Evolutionary conservation across 2,329 filamentous ascomycete species (phyloP), one percentile per base, ranked within the genome.

Genomic region (Sclerotiophoma versabilis): DNA sequence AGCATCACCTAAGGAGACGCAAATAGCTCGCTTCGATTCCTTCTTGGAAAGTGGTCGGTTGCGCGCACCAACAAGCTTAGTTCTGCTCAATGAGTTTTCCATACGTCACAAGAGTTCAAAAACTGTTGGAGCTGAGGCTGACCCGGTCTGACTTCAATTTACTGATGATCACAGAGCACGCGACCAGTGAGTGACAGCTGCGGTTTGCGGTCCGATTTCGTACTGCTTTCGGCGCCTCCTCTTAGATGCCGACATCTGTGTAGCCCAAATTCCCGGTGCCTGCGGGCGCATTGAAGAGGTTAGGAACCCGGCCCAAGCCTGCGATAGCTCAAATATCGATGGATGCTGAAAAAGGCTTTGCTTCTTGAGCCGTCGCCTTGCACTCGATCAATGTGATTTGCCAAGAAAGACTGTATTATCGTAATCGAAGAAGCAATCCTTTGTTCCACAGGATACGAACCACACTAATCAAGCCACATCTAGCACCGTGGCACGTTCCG

Each of bases 381-480:
- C 8, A 11, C 2, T 29, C 7, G 17, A 12, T 19, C 14, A 23
- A 39, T n/a, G 8, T 8, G 22, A 32, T 11, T 7, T n/a, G 4
- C 45, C 26, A 15, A 38, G 6, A 5, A 26, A 10, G 4, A 20
- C 10, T 27, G 19, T 15, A 7, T 10, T 15, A 34, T 33, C 5
- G 29, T 23, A 14, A 17, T 20, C 17, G 15, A 19, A 39, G 4
- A 32, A 41, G 20, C 15, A 6, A 12, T 19, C n/a, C 23, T 41
- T 39, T 27, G 17, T 37, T 12, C 8, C 4, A 6, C 9, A 4
- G 5, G 17, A 25, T 41, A 34, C 34, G 27, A 49, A 39, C 51
- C 39, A 49, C 51, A 41, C 22, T 19, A 17, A 20, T 22, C 49
- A 52, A 49, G 51, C 51, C 51, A 45, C 46, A 29, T 39, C 15